Evolutionary conservation across 1,284 basidiomycete species (phyloP).

Genomic region (Tylopilus sp.): DNA sequence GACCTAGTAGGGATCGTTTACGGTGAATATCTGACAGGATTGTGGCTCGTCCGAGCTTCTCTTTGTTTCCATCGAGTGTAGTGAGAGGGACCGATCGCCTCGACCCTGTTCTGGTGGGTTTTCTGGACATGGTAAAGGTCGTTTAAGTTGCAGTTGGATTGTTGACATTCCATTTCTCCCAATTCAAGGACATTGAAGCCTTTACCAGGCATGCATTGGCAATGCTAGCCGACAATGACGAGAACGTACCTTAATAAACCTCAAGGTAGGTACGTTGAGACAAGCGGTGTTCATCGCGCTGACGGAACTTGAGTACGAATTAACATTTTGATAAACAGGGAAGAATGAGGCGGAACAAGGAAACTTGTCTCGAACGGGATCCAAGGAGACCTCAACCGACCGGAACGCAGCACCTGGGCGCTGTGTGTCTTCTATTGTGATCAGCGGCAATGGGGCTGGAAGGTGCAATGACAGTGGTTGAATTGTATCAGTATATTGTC

Average conservation of each 20-base stretch:
- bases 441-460: background rate
- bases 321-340: background rate
- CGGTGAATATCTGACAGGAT: slow-evolving; percentile 40
- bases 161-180: no score
- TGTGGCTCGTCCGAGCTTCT: slow-evolving; percentile 36
- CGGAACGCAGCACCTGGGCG: slow-evolving; percentile 51
- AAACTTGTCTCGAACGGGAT: background rate
- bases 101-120: background rate
- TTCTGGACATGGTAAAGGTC: background rate
- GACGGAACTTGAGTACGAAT: slow-evolving; percentile 18
- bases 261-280: slow-evolving; percentile 60
- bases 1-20: slow-evolving; percentile 18
- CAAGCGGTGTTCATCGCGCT: slow-evolving; percentile 72
- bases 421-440: slow-evolving; percentile 23
- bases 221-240: slow-evolving; percentile 15
- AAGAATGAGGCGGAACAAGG: background rate
- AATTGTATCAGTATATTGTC: slow-evolving; percentile 48
- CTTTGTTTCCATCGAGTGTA: slow-evolving; percentile 21
- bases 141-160: no score
- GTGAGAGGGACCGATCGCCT: background rate
- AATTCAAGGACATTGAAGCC: no score
- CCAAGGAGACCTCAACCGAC: background rate
- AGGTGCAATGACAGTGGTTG: background rate
- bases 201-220: no score
- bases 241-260: slow-evolving; percentile 59